Evolutionary conservation across 306 rosid genomes (phyloP), one percentile per base, ranked within the genome.

Genomic region (Alnus rubra): DNA sequence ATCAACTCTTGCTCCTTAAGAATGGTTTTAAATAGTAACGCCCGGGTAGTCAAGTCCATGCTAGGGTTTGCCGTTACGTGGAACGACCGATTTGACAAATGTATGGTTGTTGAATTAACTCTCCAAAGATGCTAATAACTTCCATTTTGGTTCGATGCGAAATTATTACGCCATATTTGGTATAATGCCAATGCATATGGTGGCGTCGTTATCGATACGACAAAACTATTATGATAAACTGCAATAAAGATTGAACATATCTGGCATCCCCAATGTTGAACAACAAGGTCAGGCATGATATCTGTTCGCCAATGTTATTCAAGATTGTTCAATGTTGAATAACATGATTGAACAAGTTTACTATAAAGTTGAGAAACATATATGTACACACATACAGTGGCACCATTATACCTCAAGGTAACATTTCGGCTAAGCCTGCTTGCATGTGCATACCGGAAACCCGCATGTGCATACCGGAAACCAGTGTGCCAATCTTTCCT

Each of bases 71-170:
- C 76, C 79, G 83, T 85, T 85, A 78, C 76, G 76, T 79, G 83
- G 80, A 85, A 55, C 18, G 2, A 15, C 55, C 7, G 58, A 78
- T 78, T 28, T 78, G 88, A 82, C 88, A 82, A 82, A 76, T 85
- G 86, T 85, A 49, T 9, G 50, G 19, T 12, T 60, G 73, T 48
- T 35, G 44, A 65, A 47, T 62, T 70, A 81, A 45, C 62, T 54
- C 42, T 69, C 9, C 56, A 78, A 28, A 59, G 73, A 69, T 51
- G 58, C 55, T 71, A 2, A 54, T 76, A 31, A 76, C 86, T 71
- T 82, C 82, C 81, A n/a, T 37, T 71, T 72, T n/a, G 63, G 80
- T 44, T 79, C 64, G 7, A 58, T 33, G 50, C 48, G 18, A 76
- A 76, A 72, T 71, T 42, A 48, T 67, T 45, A 51, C 33, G 58